Evolutionary conservation across 441 rosid species (phyloP), one percentile per base, ranked within the genome.

Genomic region (Erysimum pusillum): DNA sequence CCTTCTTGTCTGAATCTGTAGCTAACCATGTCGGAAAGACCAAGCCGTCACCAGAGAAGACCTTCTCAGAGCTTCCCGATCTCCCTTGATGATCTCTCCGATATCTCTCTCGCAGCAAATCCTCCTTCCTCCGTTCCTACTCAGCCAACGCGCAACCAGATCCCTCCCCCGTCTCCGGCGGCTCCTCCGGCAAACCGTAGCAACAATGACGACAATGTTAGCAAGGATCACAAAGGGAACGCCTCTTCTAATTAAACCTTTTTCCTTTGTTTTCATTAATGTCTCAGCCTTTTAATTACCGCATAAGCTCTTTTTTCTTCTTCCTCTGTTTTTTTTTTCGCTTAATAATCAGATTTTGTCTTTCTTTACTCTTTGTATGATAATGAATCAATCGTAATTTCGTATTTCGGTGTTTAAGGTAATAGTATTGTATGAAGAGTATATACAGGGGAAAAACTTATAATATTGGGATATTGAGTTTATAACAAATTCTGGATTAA

Each of bases 41-140:
- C 82, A 74, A 74, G 41, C 39, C 76, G 82, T 48, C 82, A 79
- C 63, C 72, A 79, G 51, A 69, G 82, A 56, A 74, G 79, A 69
- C 82, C 75, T 54, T 79, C 82, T 63, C 82, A 79, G 42, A 79
- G 63, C 32, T 73, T 67, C 0, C 63, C 75, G 31, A 67, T 79
- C 72, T 61, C 75, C 7, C 61, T 73, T 10, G 82, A 79, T 8
- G 79, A 79, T 69, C 71, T 79, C 3, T 54, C 82, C 4, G 75
- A 79, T 31, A 48, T 79, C 63, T 69, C 79, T 46, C 52, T 68
- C 49, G 9, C 56, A 5, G 15, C 62, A 10, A 61, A 44, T 17
- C 81, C 77, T 53, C 75, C 82, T 0, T 46, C 79, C 14, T 45
- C 79, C 38, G 12, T 12, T 15, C 25, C 67, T 69, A 41, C 79